Base-by-base conservation (phyloP, 768 basidiomycete genomes). In the Pleurotus tuber-regium region DNA sequence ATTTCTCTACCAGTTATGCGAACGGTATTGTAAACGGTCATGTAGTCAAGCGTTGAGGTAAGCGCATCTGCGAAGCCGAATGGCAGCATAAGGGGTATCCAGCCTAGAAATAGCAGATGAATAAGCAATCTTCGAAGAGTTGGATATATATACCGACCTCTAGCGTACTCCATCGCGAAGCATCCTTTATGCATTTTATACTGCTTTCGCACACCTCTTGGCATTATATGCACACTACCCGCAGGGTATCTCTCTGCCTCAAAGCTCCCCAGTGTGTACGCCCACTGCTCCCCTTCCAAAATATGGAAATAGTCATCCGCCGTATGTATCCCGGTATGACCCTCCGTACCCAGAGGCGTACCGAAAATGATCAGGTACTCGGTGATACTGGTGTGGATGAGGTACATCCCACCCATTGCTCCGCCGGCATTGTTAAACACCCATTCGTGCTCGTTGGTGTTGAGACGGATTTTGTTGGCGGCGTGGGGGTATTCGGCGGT, bases 231-330 rank as follows among this genome's bases (percentile, higher is more conserved):
- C 2, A 97, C 87, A 48, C 79, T 83, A 2, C 97, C 97, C 0
- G 93, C 72, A 4, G 73, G 70, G 66, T 99, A 99, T 18, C 80
- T 71, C 79, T 98, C 93, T 80, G 83, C 89, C 59, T 87, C 83
- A 21, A 98, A 72, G 25, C 4, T 77, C 24, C 94, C 95, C 0
- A 96, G 86, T 21, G 50, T 64, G 67, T 92, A 97, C 0, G 95
- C 96, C 86, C 92, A 96, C 67, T 99, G 92, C 69, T 96, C 93
- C 0, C 96, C 97, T 43, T 82, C 73, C 26, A 99, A 75, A 62
- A 99, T 98, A 63, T 97, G 83, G 76, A 98, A 99, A 69, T 98
- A 98, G 66, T 99, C 97, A 64, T 99, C 97, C 1, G 95, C 94
- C 1, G 92, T 91, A 66, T 98, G 96, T 50, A 96, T 59, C 6